A percentile compares a stretch with the other conserved stretches of the same genome.
phyloP scores from a whole-genome alignment of 768 basidiomycete species.

The Naganishia vishniacii region DNA sequence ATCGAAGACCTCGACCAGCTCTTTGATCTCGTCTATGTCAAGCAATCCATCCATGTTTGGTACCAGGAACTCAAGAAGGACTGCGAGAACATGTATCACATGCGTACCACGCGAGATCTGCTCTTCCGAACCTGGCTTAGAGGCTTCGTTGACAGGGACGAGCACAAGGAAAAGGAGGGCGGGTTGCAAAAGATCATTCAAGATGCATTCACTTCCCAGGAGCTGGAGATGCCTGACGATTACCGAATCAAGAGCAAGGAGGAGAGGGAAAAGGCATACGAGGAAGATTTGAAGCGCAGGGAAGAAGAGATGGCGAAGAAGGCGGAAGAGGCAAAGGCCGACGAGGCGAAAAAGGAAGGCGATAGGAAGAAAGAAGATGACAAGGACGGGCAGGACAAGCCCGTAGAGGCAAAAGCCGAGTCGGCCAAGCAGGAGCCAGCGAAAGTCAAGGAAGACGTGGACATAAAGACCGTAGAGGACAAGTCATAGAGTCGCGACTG shows the following conservation, averaged over 20 bases:
- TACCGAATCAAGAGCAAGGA: slow-evolving; percentile 20
- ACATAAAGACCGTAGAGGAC: background rate
- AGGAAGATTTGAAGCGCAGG: background rate
- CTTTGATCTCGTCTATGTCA: slow-evolving; percentile 13
- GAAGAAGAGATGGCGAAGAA: background rate
- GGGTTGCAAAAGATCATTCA: slow-evolving; percentile 18
- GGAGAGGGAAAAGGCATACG: slow-evolving; percentile 6
- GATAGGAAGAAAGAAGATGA: background rate
- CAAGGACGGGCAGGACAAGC: slow-evolving; percentile 1
- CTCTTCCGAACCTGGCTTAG: slow-evolving; percentile 16
- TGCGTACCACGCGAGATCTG: slow-evolving; percentile 18
- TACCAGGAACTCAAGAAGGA: slow-evolving; percentile 20
- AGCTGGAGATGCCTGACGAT: slow-evolving; percentile 4
- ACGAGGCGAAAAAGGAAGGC: background rate
- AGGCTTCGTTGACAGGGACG: slow-evolving; percentile 18
- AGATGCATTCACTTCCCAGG: slow-evolving; percentile 16
- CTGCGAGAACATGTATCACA: slow-evolving; percentile 17
- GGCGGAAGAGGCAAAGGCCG: slow-evolving; percentile 7
- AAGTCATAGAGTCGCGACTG: background rate
- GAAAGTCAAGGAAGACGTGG: slow-evolving; percentile 3
- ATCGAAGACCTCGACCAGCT: slow-evolving; percentile 22
- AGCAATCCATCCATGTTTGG: slow-evolving; percentile 19
- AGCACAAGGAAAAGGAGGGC: slow-evolving; percentile 15
- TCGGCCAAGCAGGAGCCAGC: background rate
- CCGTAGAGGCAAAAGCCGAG: background rate